phyloP scores from a whole-genome alignment of 129 eudicot genomes.

The Cynara cardunculus region DNA sequence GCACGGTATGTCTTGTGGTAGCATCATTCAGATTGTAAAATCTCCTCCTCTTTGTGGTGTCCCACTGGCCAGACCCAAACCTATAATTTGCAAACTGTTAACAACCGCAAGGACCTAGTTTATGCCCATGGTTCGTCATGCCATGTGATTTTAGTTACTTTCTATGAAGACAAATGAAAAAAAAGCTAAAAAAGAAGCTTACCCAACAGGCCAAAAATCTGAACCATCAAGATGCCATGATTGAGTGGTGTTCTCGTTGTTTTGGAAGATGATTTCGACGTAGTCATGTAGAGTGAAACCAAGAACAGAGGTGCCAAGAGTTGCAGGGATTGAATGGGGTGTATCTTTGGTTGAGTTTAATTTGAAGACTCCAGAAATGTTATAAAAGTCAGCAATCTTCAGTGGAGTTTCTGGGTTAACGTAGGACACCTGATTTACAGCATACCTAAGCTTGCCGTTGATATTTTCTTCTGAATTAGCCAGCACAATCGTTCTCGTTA shows the following conservation, averaged over 20 bases:
- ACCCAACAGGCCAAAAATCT: slow-evolving; percentile 89
- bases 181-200: slow-evolving; percentile 15
- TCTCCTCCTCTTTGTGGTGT: slow-evolving; percentile 40
- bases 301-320: slow-evolving; percentile 49
- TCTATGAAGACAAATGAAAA: neutral
- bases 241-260: slow-evolving; percentile 60
- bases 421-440: slow-evolving; percentile 64
- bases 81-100: slow-evolving; percentile 31
- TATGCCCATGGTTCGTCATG: neutral
- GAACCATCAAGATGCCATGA: slow-evolving; percentile 90
- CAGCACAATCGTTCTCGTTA: slow-evolving; percentile 57
- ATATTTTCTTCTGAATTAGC: slow-evolving; percentile 51
- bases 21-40: slow-evolving; percentile 73
- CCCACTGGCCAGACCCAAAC: slow-evolving; percentile 72
- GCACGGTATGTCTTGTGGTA: slow-evolving; percentile 61
- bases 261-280: slow-evolving; percentile 73
- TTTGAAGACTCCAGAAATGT: slow-evolving; percentile 66
- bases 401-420: slow-evolving; percentile 65
- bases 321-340: slow-evolving; percentile 42
- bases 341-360: slow-evolving; percentile 34
- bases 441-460: slow-evolving; percentile 52
- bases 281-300: slow-evolving; percentile 54
- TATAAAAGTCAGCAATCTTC: slow-evolving; percentile 73
- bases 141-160: neutral
- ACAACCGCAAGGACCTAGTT: neutral